Evolutionary conservation across 1,284 basidiomycete genomes (phyloP).

Genomic region (Limonomyces culmigenus): DNA sequence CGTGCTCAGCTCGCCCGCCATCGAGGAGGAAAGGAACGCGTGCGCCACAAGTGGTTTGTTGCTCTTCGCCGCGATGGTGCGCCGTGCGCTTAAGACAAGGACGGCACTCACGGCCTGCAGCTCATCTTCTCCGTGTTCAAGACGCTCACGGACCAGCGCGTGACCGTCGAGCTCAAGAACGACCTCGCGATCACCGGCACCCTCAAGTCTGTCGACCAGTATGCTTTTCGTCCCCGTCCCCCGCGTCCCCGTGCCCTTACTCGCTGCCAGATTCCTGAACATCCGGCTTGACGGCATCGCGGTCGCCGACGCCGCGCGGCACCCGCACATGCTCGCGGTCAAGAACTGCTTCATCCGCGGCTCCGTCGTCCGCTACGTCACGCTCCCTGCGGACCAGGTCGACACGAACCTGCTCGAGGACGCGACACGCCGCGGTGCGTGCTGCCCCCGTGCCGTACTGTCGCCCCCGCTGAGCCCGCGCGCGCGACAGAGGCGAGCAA

Average conservation of each 20-base stretch:
- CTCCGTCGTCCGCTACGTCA: conserved; percentile 95
- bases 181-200: conserved; percentile 95
- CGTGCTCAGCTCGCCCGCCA: no score
- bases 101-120: no score
- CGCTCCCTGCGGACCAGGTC: conserved; percentile 82
- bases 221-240: conserved; percentile 15
- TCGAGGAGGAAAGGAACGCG: no score
- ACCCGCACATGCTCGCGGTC: conserved; percentile 99
- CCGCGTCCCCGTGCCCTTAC: conserved; percentile 1
- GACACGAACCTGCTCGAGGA: conserved; percentile 96
- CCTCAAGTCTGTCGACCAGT: conserved; percentile 97
- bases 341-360: conserved; percentile 99
- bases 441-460: no score
- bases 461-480: no score
- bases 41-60: no score
- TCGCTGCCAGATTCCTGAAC: conserved; percentile 69
- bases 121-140: conserved; percentile 98
- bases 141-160: conserved; percentile 92
- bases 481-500: no score
- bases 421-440: conserved; percentile 84
- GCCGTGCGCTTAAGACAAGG: no score
- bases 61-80: background rate
- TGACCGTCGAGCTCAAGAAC: conserved; percentile 98
- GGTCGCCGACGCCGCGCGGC: conserved; percentile 81
- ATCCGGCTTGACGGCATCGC: conserved; percentile 92